Evolutionary conservation across 495 filamentous ascomycete genomes (phyloP), one percentile per base, ranked within the genome.

Genomic region (Penicillium herquei): DNA sequence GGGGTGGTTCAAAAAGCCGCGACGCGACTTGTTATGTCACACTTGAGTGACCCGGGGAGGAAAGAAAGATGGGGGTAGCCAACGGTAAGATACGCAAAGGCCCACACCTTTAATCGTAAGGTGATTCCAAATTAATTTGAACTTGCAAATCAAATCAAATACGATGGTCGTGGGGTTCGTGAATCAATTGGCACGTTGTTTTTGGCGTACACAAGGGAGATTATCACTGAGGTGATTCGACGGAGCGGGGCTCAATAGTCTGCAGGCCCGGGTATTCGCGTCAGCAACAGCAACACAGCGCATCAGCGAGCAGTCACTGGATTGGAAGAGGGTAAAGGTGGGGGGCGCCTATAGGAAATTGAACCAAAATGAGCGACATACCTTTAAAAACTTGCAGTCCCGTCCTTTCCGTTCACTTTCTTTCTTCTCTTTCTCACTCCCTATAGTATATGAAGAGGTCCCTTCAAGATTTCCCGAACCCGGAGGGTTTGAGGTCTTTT

Each of bases 281-380:
- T 79, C 75, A 78, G 75, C 67, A 72, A 59, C 39, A 71, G 21
- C 21, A 26, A 26, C 21, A 26, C 21, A 26, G 69, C 65, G 71
- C 75, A 78, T 67, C 63, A 57, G 51, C 53, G 58, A 57, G 55
- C 63, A 74, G 72, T 78, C 75, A 79, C 75, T 78, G 75, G 76
- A 65, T 70, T 61, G 51, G 59, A 17, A 54, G 21, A 26, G 57
- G 59, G 53, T 57, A 49, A 33, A 16, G 37, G 39, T 51, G 44
- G 56, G 21, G 30, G 31, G 18, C 6, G n/a, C 9, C 26, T 30
- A 21, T 44, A 26, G 21, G 21, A 26, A 26, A 26, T 26, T 26
- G 21, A 26, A 26, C 21, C 21, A 26, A 26, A 26, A 26, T 2
- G 21, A 26, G 21, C 21, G 21, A 26, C 21, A 66, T 75, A 74